Evolutionary conservation across 805 yeast genomes (phyloP), one percentile per base, ranked within the genome.

Genomic region (Saccharomycopsis selenospora): DNA sequence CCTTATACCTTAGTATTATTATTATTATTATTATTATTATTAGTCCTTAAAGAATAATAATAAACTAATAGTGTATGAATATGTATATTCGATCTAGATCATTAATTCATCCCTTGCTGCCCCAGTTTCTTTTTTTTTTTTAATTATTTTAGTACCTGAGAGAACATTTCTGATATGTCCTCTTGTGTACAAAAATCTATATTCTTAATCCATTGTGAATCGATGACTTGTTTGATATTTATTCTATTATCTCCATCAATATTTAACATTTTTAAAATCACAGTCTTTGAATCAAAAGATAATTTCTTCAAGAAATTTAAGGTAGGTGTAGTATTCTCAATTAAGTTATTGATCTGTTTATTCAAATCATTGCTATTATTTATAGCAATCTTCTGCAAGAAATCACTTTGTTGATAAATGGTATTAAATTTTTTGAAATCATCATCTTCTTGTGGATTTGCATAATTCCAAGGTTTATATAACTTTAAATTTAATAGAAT

Each of bases 381-480:
- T 26, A 53, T 48, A 18, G 48, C 55, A 42, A 60, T 40, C 54
- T 68, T 64, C 48, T 67, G 62, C 50, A 66, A 58, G 36, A 48
- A 38, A 18, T 48, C 51, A 11, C 38, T 33, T 33, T 33, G 38
- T 14, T 33, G 38, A 22, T 45, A 45, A 6, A 49, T 22, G 13
- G n/a, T 28, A 18, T 25, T 30, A 23, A 27, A 52, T 2, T 40
- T 46, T 4, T 17, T 28, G 28, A 52, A 52, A 23, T 46, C 42
- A n/a, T 38, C 13, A 41, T 52, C 55, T 13, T 36, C 38, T 1
- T 20, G 4, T 11, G 18, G 14, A 33, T 47, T 44, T 10, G 55
- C 53, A 30, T 23, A 36, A 17, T 52, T 54, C 55, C 55, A 52
- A 3, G 55, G 55, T 27, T 42, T 49, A 8, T 23, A 22, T n/a